phyloP scores from a whole-genome alignment of 2,329 filamentous ascomycete species.

The Monilinia polystroma region DNA sequence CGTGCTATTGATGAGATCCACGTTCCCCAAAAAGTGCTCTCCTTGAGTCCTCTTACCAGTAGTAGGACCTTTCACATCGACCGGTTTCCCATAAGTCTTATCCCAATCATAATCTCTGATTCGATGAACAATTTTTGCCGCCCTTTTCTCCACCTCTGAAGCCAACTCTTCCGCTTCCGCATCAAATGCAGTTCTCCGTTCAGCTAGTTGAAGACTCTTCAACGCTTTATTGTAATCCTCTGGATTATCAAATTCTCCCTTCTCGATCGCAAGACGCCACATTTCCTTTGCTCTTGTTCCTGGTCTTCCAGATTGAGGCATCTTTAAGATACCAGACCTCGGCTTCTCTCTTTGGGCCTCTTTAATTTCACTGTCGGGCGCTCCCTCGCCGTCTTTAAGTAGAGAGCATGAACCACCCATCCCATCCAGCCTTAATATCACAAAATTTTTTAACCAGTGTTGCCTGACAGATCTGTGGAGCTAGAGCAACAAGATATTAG shows the following conservation, averaged over 20 bases:
- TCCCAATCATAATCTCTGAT: slow-evolving; percentile 37
- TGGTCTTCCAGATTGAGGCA: slow-evolving; percentile 29
- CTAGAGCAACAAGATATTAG: neutral
- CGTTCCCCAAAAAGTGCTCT: slow-evolving; percentile 60
- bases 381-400: slow-evolving; percentile 37
- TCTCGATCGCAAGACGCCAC: slow-evolving; percentile 27
- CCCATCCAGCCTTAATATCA: slow-evolving; percentile 23
- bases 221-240: slow-evolving; percentile 32
- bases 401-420: slow-evolving; percentile 38
- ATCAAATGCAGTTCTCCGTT: slow-evolving; percentile 38
- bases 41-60: slow-evolving; percentile 39
- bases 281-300: slow-evolving; percentile 25
- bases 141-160: slow-evolving; percentile 35
- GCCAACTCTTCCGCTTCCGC: slow-evolving; percentile 31
- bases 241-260: slow-evolving; percentile 28
- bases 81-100: slow-evolving; percentile 32
- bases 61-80: slow-evolving; percentile 28
- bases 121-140: slow-evolving; percentile 35
- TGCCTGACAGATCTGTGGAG: neutral
- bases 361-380: slow-evolving; percentile 31
- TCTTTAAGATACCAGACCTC: slow-evolving; percentile 34
- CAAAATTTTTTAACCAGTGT: neutral
- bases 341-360: slow-evolving; percentile 24
- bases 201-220: slow-evolving; percentile 31
- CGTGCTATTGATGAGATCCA: slow-evolving; percentile 54